These are phyloP conservation scores for Mycogone perniciosa DNA, from an alignment of 2,329 filamentous ascomycete genomes.

Conservation along the genomic window DNA sequence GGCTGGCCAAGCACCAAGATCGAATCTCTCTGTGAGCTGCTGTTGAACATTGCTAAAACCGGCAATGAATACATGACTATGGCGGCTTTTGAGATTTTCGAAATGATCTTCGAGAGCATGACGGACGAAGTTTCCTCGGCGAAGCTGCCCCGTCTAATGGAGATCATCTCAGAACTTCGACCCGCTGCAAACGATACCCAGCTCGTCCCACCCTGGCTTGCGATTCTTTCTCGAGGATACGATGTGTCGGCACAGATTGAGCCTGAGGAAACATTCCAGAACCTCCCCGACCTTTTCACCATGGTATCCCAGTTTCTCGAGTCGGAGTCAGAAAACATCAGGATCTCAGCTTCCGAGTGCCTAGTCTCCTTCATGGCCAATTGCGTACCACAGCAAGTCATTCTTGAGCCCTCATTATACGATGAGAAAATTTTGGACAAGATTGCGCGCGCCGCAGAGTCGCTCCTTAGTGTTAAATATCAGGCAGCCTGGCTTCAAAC, in stretches of 20 bases:
- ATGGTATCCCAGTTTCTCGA: conserved; percentile 76
- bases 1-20: conserved; percentile 98
- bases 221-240: conserved; percentile 88
- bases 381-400: conserved; percentile 74
- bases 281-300: conserved; percentile 76
- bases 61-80: conserved; percentile 96
- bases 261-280: conserved; percentile 85
- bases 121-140: conserved; percentile 78
- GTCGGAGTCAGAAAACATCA: conserved; percentile 85
- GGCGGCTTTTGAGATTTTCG: conserved; percentile 94
- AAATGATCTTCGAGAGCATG: conserved; percentile 93
- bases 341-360: conserved; percentile 90
- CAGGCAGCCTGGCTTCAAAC: conserved; percentile 93
- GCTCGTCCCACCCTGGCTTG: conserved; percentile 92
- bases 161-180: conserved; percentile 86
- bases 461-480: conserved; percentile 80
- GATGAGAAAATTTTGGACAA: conserved; percentile 87
- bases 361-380: conserved; percentile 88
- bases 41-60: conserved; percentile 81
- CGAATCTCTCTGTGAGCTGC: conserved; percentile 79
- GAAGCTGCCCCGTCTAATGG: conserved; percentile 82
- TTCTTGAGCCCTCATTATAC: conserved; percentile 83
- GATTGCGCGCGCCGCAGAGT: conserved; percentile 64
- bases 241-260: conserved; percentile 86
- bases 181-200: conserved; percentile 92